Conservation (phyloP, 1,139 yeast species). For the Saccharomyces hybrid region DNA sequence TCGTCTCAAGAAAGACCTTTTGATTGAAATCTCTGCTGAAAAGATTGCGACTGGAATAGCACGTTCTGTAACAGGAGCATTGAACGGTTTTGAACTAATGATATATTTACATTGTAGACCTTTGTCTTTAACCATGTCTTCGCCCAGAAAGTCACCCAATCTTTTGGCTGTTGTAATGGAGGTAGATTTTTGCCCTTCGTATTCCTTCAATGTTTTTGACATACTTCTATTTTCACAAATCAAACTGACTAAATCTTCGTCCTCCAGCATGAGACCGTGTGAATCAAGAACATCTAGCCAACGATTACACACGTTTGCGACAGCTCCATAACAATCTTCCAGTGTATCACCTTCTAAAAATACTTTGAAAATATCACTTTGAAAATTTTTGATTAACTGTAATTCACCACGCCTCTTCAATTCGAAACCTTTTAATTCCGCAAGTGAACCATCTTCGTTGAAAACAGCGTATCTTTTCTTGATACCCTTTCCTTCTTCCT, state of each 20-base stretch:
- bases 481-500: constrained; percentile 94
- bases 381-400: constrained; percentile 88
- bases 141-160: constrained; percentile 89
- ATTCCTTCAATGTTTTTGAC: constrained; percentile 87
- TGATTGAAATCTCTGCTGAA: constrained; percentile 62
- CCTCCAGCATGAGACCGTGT: constrained; percentile 80
- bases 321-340: constrained; percentile 77
- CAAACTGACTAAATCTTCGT: constrained; percentile 86
- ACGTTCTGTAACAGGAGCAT: constrained; percentile 90
- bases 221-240: constrained; percentile 95
- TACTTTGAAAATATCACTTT: constrained; percentile 84
- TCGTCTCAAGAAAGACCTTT: constrained; percentile 59
- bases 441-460: constrained; percentile 86
- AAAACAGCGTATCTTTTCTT: constrained; percentile 96
- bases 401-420: constrained; percentile 94
- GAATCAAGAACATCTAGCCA: constrained; percentile 93
- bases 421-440: constrained; percentile 95
- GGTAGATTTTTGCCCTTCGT: constrained; percentile 85
- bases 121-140: constrained; percentile 92
- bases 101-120: constrained; percentile 94
- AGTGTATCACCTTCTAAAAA: constrained; percentile 79
- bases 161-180: constrained; percentile 93
- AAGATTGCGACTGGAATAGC: constrained; percentile 96
- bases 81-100: constrained; percentile 74
- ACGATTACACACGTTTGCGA: constrained; percentile 86